Evolutionary conservation across 176 grass and related monocot genomes (phyloP).

Genomic region (Carex pumila): DNA sequence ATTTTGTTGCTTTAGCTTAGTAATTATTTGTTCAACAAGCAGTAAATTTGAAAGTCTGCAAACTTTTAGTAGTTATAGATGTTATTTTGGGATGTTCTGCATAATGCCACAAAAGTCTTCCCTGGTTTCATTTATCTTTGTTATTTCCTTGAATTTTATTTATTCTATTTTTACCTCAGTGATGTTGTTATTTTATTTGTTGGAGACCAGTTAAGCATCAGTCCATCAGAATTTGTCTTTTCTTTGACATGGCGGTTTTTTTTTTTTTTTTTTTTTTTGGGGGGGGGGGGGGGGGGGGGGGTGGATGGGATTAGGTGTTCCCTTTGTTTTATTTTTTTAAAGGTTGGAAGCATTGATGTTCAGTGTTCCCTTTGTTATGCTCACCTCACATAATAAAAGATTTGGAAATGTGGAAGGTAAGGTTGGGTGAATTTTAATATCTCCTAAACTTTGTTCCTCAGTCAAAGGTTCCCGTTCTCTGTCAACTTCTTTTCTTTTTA

Average conservation of each 20-base stretch:
- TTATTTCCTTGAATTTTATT: not conserved
- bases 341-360: too few species aligned
- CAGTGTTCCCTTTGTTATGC: not conserved
- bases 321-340: too few species aligned
- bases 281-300: too few species aligned
- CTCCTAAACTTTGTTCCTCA: not conserved
- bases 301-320: not conserved
- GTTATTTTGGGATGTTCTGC: not conserved
- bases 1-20: not conserved
- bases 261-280: too few species aligned
- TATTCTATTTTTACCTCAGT: not conserved
- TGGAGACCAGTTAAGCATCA: not conserved
- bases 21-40: not conserved
- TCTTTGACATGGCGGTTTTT: not conserved
- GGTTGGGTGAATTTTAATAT: not conserved
- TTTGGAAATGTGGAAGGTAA: not conserved
- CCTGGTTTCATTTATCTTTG: too few species aligned
- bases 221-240: not conserved
- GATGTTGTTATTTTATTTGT: not conserved
- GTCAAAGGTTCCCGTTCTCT: not conserved
- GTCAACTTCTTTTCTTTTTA: not conserved
- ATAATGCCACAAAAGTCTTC: too few species aligned
- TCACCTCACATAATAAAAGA: not conserved
- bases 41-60: not conserved
- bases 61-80: not conserved